Conservation (phyloP, 176 grass and related monocot genomes). For the Carex scoparia region DNA sequence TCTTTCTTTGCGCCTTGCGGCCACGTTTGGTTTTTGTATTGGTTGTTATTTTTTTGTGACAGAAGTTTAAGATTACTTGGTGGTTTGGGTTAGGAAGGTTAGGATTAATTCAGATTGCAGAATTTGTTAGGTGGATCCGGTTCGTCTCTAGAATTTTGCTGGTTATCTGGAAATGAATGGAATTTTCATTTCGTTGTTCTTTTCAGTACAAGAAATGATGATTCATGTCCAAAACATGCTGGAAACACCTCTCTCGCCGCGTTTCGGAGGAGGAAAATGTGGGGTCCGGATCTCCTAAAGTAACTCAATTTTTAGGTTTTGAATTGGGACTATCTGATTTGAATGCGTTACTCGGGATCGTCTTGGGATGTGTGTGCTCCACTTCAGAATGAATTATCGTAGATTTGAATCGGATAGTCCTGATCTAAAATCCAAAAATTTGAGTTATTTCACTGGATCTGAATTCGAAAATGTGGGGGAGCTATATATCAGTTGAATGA, state of each 20-base stretch:
- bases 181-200: background rate
- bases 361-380: too few relatives aligned
- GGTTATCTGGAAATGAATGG: background rate
- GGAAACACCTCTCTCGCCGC: background rate
- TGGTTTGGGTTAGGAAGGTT: background rate
- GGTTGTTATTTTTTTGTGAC: background rate
- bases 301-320: too few relatives aligned
- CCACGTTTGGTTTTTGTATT: background rate
- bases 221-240: conserved; percentile 1
- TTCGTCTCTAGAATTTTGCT: background rate
- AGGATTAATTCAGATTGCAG: background rate
- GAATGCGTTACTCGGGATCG: too few relatives aligned
- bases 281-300: too few relatives aligned
- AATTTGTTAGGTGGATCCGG: background rate
- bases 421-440: too few relatives aligned
- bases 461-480: background rate
- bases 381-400: too few relatives aligned
- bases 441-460: too few relatives aligned
- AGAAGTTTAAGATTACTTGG: background rate
- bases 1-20: background rate
- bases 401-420: too few relatives aligned
- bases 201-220: background rate
- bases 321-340: too few relatives aligned
- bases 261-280: background rate
- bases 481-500: background rate